Conservation (phyloP, 257 asterid species). For the Ilex aquifolium region DNA sequence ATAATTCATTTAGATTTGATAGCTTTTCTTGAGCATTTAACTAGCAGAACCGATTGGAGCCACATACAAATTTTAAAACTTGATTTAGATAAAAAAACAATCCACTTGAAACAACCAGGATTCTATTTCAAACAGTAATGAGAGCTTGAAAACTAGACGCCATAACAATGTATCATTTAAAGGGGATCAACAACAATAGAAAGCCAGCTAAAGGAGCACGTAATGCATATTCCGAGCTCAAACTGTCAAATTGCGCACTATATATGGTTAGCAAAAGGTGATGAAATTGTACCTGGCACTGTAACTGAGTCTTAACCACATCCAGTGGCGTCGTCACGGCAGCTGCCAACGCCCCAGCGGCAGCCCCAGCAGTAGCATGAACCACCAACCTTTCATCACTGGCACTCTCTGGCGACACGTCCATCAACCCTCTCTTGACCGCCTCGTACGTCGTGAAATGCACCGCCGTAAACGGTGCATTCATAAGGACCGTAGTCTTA, state of each 20-base stretch:
- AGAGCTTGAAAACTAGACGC: neutral
- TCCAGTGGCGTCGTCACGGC: constrained; percentile 86
- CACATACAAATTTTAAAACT: no score
- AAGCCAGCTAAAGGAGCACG: neutral
- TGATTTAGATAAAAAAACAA: no score
- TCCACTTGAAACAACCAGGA: neutral
- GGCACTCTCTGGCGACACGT: constrained; percentile 51
- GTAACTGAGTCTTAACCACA: constrained; percentile 93
- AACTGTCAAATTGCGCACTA: neutral
- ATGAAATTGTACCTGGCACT: constrained; percentile 70
- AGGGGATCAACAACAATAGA: neutral
- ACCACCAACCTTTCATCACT: constrained; percentile 66
- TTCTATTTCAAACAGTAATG: no score
- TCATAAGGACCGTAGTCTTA: constrained; percentile 85
- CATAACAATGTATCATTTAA: no score
- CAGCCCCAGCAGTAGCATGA: constrained; percentile 97
- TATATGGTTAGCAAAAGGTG: neutral
- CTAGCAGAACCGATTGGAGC: no score
- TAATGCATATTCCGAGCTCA: neutral
- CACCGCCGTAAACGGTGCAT: constrained; percentile 93
- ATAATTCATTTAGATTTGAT: no score
- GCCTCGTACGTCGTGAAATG: constrained; percentile 95
- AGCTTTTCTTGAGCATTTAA: no score
- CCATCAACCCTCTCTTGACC: constrained; percentile 60
- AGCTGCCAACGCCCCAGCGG: constrained; percentile 90